phyloP scores from a whole-genome alignment of 768 basidiomycete species.

The Panellus pusillus region DNA sequence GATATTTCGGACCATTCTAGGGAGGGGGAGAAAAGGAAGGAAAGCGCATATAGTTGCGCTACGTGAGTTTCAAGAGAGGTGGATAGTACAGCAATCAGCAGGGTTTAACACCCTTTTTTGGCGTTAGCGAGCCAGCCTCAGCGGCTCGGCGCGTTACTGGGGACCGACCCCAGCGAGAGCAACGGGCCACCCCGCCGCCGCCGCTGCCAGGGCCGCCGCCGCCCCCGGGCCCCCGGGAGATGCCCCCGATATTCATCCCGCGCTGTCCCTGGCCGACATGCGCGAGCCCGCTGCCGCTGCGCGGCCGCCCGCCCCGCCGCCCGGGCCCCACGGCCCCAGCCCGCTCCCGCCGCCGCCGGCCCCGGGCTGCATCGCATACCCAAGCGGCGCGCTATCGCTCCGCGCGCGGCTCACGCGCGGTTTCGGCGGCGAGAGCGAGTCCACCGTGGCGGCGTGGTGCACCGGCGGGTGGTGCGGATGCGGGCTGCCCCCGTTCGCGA shows the following conservation, averaged over 20 bases:
- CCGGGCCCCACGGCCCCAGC: constrained; percentile 26
- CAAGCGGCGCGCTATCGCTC: constrained; percentile 69
- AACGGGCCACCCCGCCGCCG: constrained; percentile 27
- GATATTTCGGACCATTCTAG: neutral
- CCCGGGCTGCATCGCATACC: constrained; percentile 39
- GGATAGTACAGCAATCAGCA: neutral
- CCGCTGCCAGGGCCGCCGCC: constrained; percentile 19
- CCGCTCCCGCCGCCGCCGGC: constrained; percentile 22
- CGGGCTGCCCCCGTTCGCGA: constrained; percentile 23
- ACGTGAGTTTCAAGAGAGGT: constrained; percentile 6
- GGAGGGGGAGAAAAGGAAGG: neutral
- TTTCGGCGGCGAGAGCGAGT: constrained; percentile 31
- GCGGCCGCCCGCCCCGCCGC: constrained; percentile 38
- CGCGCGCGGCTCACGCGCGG: constrained; percentile 52
- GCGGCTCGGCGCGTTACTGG: constrained; percentile 21
- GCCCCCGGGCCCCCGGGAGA: constrained; percentile 28
- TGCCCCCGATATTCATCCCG: constrained; percentile 38
- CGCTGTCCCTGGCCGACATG: constrained; percentile 23
- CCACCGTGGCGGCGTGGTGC: constrained; percentile 22
- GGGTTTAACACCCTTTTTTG: constrained; percentile 18
- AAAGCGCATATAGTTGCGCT: neutral
- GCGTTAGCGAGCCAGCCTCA: neutral
- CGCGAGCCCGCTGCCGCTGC: constrained; percentile 53
- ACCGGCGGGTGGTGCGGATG: constrained; percentile 18
- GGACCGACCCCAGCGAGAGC: constrained; percentile 36